A percentile compares a stretch with the other conserved stretches of the same genome.
phyloP scores from a whole-genome alignment of 2,329 filamentous ascomycete species.

The Hypoxylon sp. region DNA sequence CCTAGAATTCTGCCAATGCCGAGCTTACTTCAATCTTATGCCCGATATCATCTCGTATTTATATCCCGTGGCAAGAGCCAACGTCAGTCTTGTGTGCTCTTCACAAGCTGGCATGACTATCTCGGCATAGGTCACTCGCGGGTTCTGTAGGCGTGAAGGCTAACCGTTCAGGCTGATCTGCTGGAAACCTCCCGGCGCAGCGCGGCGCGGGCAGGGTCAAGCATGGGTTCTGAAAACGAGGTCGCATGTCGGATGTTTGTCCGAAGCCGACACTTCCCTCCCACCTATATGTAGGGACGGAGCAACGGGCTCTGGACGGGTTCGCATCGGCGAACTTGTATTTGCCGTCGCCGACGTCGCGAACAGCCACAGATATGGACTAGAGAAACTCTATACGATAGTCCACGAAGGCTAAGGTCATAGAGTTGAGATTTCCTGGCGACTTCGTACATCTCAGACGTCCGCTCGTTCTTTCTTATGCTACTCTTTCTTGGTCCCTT shows the following conservation, averaged over 20 bases:
- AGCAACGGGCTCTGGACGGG: slow-evolving; percentile 1
- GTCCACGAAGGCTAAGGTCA: background rate
- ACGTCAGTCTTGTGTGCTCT: no score
- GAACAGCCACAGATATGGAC: background rate
- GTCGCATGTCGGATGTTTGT: background rate
- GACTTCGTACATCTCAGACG: background rate
- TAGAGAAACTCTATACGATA: slow-evolving; percentile 7
- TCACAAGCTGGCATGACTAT: no score
- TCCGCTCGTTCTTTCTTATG: background rate
- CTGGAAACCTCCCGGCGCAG: background rate
- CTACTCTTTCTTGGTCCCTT: background rate
- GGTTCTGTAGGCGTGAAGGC: background rate
- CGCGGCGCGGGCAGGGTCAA: background rate
- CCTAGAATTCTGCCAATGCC: slow-evolving; percentile 6
- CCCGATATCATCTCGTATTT: slow-evolving; percentile 4
- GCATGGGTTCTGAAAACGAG: background rate
- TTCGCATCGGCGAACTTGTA: background rate
- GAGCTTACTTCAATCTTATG: background rate
- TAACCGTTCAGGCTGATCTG: background rate
- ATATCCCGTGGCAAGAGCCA: no score
- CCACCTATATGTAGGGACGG: no score
- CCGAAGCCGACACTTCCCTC: slow-evolving; percentile 3
- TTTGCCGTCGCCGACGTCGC: background rate
- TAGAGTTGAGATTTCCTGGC: background rate
- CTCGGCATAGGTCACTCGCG: background rate